Percentiles rank a stretch among this genome's conserved stretches.
These are phyloP conservation scores for Nicotiana otophora DNA, from an alignment of 257 asterid species.

Conservation along the genomic window DNA sequence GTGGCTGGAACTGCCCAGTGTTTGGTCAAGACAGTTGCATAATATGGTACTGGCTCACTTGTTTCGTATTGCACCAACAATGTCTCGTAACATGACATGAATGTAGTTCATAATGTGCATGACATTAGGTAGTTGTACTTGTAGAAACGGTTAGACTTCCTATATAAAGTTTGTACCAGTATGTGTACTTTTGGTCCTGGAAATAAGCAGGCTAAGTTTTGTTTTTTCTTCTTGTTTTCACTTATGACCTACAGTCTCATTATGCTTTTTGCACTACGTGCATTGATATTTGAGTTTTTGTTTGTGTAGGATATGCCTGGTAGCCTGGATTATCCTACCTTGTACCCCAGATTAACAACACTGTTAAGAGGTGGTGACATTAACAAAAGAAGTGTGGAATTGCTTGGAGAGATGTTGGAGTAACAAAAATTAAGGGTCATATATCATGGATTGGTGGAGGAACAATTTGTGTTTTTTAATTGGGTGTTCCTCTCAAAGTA, in stretches of 20 bases:
- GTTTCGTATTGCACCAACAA: not conserved
- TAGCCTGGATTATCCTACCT: constrained; percentile 45
- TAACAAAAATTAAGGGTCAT: constrained; percentile 52
- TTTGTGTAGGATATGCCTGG: constrained; percentile 54
- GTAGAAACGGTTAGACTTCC: not conserved
- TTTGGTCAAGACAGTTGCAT: not conserved
- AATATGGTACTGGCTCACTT: not conserved
- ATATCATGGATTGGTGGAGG: constrained; percentile 17
- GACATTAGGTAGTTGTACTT: not conserved
- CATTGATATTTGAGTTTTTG: constrained; percentile 9
- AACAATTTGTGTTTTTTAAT: not conserved
- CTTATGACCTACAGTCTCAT: not conserved
- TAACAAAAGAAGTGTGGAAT: constrained; percentile 75
- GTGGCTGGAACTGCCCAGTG: constrained; percentile 1
- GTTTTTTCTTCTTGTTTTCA: not conserved
- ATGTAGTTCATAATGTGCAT: not conserved
- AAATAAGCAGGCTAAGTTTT: not conserved
- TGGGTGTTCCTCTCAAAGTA: not conserved
- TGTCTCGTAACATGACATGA: not conserved
- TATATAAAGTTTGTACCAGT: not conserved
- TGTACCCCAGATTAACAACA: constrained; percentile 75
- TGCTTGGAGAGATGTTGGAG: constrained; percentile 92
- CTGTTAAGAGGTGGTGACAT: constrained; percentile 74
- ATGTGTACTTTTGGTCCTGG: not conserved
- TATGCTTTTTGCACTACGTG: not conserved